phyloP scores from a whole-genome alignment of 176 grass and related monocot species.

The Aegilops tauschii region DNA sequence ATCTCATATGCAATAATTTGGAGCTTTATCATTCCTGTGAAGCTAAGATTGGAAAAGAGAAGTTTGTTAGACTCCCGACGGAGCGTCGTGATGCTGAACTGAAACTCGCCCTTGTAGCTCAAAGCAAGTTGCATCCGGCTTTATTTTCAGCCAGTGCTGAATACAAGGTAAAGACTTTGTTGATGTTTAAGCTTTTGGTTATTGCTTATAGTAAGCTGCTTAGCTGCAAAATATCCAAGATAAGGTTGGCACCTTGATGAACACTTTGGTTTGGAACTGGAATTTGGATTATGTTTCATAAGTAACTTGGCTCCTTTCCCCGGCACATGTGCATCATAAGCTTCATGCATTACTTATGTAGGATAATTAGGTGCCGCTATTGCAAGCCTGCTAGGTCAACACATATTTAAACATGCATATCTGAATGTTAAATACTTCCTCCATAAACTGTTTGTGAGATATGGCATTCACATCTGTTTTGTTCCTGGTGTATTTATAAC shows the following conservation, averaged over 20 bases:
- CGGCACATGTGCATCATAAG: background rate
- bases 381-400: background rate
- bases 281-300: constrained; percentile 23
- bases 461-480: background rate
- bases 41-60: constrained; percentile 85
- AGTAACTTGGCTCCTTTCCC: background rate
- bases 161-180: constrained; percentile 65
- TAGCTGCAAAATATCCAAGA: constrained; percentile 9
- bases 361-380: constrained; percentile 20
- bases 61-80: constrained; percentile 60
- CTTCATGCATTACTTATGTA: constrained; percentile 8
- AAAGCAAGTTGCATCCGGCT: constrained; percentile 90
- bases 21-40: constrained; percentile 83
- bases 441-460: constrained; percentile 1
- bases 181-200: background rate
- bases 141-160: constrained; percentile 69
- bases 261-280: background rate
- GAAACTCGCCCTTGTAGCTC: constrained; percentile 67
- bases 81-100: constrained; percentile 75
- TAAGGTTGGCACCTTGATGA: constrained; percentile 3
- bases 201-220: background rate
- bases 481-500: background rate
- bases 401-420: constrained; percentile 19
- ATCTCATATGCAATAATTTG: constrained; percentile 81
- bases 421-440: constrained; percentile 11